These are phyloP conservation scores for Talaromyces sp. DNA, from an alignment of 2,329 filamentous ascomycete genomes.

Conservation along the genomic window DNA sequence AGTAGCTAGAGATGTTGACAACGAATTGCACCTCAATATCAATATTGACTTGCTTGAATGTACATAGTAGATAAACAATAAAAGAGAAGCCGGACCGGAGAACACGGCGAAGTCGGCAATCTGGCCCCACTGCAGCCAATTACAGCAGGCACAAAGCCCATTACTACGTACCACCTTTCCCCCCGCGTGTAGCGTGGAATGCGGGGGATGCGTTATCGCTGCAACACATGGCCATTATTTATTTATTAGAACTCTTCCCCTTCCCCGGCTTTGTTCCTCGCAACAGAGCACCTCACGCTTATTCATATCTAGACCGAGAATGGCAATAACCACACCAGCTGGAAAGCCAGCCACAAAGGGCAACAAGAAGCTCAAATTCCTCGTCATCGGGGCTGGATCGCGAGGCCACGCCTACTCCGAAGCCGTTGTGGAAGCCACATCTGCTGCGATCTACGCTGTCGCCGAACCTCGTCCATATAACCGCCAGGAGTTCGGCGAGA, in stretches of 20 bases:
- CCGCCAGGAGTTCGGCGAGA: conserved; percentile 62
- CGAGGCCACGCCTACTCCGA: conserved; percentile 70
- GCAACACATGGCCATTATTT: not conserved
- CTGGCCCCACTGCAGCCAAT: not conserved
- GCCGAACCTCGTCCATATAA: conserved; percentile 79
- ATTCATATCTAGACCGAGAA: not conserved
- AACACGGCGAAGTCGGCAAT: not conserved
- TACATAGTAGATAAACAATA: not conserved
- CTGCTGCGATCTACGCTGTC: conserved; percentile 68
- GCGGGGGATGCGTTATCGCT: conserved; percentile 8
- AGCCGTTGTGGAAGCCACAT: conserved; percentile 59
- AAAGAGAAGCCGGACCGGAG: not conserved
- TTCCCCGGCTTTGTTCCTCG: not conserved
- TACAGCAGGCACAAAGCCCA: not conserved
- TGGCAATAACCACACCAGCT: not conserved
- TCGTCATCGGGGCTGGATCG: conserved; percentile 78
- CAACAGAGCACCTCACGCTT: not conserved
- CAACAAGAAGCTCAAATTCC: conserved; percentile 51
- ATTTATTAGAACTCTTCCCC: not conserved
- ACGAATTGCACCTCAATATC: not conserved
- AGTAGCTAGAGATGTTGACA: not conserved
- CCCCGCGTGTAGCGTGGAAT: conserved; percentile 2
- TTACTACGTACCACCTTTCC: not conserved
- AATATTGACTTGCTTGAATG: not conserved
- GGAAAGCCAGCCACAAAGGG: not conserved